Conservation (phyloP, 371 early-diverging fungal species). For the Coemansia sp. region DNA sequence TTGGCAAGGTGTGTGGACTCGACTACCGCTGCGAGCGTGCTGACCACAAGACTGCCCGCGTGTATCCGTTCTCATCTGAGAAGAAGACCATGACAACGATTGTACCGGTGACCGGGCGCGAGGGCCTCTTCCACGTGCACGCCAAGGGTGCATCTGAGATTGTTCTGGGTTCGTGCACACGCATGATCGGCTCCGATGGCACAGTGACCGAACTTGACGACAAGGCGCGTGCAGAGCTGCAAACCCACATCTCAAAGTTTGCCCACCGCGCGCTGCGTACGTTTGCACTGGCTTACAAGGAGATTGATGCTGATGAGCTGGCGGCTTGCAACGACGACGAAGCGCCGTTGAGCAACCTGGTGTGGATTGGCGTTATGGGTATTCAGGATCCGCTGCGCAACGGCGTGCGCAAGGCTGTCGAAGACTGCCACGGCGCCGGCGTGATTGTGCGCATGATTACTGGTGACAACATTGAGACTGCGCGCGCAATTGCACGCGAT, state of each 20-base stretch:
- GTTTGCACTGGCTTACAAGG: slow-evolving; percentile 79
- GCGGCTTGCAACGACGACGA: slow-evolving; percentile 55
- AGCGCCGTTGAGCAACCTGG: slow-evolving; percentile 62
- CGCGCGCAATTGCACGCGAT: slow-evolving; percentile 82
- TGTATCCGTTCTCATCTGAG: slow-evolving; percentile 80
- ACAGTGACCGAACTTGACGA: slow-evolving; percentile 56
- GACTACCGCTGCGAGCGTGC: slow-evolving; percentile 63
- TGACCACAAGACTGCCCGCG: slow-evolving; percentile 57
- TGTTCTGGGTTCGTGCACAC: slow-evolving; percentile 63
- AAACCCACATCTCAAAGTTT: slow-evolving; percentile 65
- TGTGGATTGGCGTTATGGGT: slow-evolving; percentile 80
- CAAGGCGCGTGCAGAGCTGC: slow-evolving; percentile 53
- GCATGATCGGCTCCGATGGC: slow-evolving; percentile 61
- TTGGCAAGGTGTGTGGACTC: slow-evolving; percentile 61
- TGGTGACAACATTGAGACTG: slow-evolving; percentile 91
- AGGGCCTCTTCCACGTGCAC: slow-evolving; percentile 59
- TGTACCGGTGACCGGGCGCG: slow-evolving; percentile 50
- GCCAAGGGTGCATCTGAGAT: slow-evolving; percentile 89
- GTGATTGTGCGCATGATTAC: slow-evolving; percentile 96
- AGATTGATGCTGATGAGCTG: slow-evolving; percentile 55
- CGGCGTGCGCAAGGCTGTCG: slow-evolving; percentile 82
- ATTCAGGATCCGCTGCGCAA: slow-evolving; percentile 91
- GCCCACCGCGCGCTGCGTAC: slow-evolving; percentile 88
- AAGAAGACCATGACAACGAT: slow-evolving; percentile 80
- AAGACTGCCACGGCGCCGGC: slow-evolving; percentile 80